These are phyloP conservation scores for Aureobasidium sp. DNA, from an alignment of 2,329 filamentous ascomycete species.

Conservation along the genomic window DNA sequence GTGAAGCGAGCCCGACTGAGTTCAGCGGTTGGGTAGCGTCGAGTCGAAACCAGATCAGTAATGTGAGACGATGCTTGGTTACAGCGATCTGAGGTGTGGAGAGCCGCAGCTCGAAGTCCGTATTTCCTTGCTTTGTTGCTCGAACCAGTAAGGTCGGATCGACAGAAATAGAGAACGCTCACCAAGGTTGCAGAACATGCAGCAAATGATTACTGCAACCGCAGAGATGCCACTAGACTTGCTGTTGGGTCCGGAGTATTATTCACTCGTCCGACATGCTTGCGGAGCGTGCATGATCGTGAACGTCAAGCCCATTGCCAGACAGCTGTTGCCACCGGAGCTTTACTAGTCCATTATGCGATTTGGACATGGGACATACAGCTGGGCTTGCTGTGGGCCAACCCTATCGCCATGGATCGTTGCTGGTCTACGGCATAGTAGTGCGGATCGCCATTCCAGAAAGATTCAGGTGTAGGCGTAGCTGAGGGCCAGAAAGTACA, in stretches of 20 bases:
- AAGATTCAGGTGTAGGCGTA: background rate
- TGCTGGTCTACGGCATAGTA: background rate
- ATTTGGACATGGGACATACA: slow-evolving; percentile 7
- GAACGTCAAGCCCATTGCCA: slow-evolving; percentile 12
- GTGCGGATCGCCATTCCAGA: slow-evolving; percentile 6
- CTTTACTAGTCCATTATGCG: slow-evolving; percentile 16
- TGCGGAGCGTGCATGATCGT: slow-evolving; percentile 9
- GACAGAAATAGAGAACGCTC: slow-evolving; percentile 15
- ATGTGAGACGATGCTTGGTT: slow-evolving; percentile 30
- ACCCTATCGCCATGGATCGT: slow-evolving; percentile 3
- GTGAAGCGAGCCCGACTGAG: slow-evolving; percentile 15
- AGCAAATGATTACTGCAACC: slow-evolving; percentile 7
- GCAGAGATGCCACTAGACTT: slow-evolving; percentile 14
- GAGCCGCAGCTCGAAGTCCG: slow-evolving; percentile 18
- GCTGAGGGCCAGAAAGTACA: background rate
- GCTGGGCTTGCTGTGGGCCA: background rate
- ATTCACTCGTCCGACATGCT: slow-evolving; percentile 10
- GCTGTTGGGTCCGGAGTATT: slow-evolving; percentile 14
- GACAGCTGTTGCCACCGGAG: slow-evolving; percentile 11
- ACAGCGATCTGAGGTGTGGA: slow-evolving; percentile 18
- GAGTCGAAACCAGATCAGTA: slow-evolving; percentile 28
- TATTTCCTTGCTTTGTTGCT: slow-evolving; percentile 15
- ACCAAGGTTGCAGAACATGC: slow-evolving; percentile 16
- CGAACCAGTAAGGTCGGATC: slow-evolving; percentile 16
- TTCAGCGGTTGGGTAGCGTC: slow-evolving; percentile 13